Conservation (phyloP, 805 yeast genomes). For the Ascoidea rubescens region DNA sequence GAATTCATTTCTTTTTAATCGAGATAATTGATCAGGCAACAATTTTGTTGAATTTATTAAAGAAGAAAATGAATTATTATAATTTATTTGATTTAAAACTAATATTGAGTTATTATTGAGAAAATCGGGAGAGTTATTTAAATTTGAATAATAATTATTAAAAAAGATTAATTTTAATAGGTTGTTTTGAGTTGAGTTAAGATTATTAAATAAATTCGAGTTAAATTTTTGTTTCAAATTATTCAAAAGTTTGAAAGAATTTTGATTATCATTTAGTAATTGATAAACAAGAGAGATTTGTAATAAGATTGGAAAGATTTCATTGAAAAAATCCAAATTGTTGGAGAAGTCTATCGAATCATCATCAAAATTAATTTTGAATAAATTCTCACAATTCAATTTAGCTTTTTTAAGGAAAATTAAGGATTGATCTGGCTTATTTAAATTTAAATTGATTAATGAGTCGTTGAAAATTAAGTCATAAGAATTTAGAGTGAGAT, state of each 20-base stretch:
- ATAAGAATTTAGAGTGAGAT: constrained; percentile 23
- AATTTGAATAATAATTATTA: constrained; percentile 6
- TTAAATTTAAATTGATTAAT: constrained; percentile 32
- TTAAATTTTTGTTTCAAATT: constrained; percentile 13
- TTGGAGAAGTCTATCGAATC: constrained; percentile 17
- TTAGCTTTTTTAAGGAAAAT: constrained; percentile 31
- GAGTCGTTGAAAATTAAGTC: constrained; percentile 58
- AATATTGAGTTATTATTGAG: constrained; percentile 1
- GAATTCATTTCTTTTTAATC: constrained; percentile 29
- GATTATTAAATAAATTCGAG: constrained; percentile 1
- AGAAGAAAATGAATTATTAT: neutral
- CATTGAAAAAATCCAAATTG: constrained; percentile 27
- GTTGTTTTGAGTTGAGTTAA: neutral
- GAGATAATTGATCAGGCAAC: constrained; percentile 22
- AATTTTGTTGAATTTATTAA: constrained; percentile 5
- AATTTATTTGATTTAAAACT: neutral
- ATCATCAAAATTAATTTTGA: constrained; percentile 15
- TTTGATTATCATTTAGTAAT: constrained; percentile 15
- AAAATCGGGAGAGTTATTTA: constrained; percentile 1
- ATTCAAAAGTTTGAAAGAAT: constrained; percentile 24
- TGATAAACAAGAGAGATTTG: constrained; percentile 47
- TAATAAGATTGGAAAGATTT: constrained; percentile 46
- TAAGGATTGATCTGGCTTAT: constrained; percentile 26
- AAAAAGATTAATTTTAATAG: constrained; percentile 6
- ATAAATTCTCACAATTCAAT: constrained; percentile 7